phyloP scores from a whole-genome alignment of 1,139 yeast species.

The Yamadazyma conglobata region DNA sequence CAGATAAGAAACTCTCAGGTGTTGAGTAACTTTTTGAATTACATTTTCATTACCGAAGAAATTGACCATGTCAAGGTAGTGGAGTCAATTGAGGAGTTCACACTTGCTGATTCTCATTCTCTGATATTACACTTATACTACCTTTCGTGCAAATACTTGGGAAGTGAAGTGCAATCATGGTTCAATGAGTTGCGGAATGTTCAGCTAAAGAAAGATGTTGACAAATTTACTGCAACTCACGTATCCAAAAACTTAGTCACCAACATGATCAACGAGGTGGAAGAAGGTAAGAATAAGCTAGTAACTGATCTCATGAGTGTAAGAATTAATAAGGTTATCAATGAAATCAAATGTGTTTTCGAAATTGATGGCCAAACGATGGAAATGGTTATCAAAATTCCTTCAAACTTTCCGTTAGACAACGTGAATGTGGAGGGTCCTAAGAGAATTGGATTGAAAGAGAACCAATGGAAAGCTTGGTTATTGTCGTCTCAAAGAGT shows the following conservation, averaged over 20 bases:
- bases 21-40: conserved; percentile 46
- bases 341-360: conserved; percentile 72
- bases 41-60: conserved; percentile 48
- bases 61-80: conserved; percentile 27
- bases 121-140: conserved; percentile 55
- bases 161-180: conserved; percentile 72
- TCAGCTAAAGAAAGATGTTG: conserved; percentile 55
- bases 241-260: conserved; percentile 65
- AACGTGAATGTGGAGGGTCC: conserved; percentile 76
- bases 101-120: conserved; percentile 22
- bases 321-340: conserved; percentile 56
- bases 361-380: conserved; percentile 84
- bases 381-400: conserved; percentile 74
- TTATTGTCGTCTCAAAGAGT: conserved; percentile 83
- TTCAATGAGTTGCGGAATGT: conserved; percentile 58
- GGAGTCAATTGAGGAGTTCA: conserved; percentile 16
- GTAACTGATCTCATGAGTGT: conserved; percentile 48
- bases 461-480: conserved; percentile 96
- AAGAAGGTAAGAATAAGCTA: conserved; percentile 32
- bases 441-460: conserved; percentile 82
- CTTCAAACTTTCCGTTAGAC: conserved; percentile 68
- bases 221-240: conserved; percentile 55
- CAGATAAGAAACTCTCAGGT: conserved; percentile 50
- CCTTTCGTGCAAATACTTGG: conserved; percentile 54
- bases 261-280: conserved; percentile 55